Percentiles rank a stretch among this genome's conserved stretches.
phyloP scores from a whole-genome alignment of 306 rosid species.

The Corylus heterophylla region DNA sequence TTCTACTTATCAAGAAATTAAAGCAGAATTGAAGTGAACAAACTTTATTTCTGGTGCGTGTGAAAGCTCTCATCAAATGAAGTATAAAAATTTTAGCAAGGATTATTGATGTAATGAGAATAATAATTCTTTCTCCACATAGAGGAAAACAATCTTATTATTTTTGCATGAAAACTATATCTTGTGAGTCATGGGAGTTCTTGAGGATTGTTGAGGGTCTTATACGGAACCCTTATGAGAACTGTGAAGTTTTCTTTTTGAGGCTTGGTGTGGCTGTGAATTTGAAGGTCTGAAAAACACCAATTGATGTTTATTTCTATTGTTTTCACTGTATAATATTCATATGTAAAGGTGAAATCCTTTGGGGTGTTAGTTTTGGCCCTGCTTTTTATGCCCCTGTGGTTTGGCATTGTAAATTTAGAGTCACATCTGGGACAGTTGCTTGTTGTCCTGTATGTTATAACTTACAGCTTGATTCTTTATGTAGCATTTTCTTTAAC shows the following conservation, averaged over 20 bases:
- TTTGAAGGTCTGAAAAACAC: background rate
- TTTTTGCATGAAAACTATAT: background rate
- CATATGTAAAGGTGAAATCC: background rate
- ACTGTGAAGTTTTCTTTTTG: background rate
- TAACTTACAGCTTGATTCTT: slow-evolving; percentile 2
- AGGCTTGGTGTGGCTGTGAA: background rate
- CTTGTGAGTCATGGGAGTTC: background rate
- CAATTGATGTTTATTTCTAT: background rate
- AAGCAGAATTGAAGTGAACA: background rate
- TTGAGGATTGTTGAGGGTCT: background rate
- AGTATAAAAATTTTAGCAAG: background rate
- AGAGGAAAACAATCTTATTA: background rate
- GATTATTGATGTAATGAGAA: background rate
- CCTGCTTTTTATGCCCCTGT: background rate
- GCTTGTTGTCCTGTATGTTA: background rate
- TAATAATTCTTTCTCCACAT: background rate
- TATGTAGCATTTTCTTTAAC: slow-evolving; percentile 6
- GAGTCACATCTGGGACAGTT: background rate
- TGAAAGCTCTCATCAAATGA: background rate
- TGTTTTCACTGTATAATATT: background rate
- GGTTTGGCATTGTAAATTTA: background rate
- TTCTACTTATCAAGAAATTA: background rate
- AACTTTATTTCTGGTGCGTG: background rate
- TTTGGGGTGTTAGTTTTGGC: background rate
- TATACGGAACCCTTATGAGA: background rate